A percentile compares a stretch with the other conserved stretches of the same genome.
These are phyloP conservation scores for Rosa chinensis DNA, from an alignment of 306 rosid genomes.

Conservation along the genomic window DNA sequence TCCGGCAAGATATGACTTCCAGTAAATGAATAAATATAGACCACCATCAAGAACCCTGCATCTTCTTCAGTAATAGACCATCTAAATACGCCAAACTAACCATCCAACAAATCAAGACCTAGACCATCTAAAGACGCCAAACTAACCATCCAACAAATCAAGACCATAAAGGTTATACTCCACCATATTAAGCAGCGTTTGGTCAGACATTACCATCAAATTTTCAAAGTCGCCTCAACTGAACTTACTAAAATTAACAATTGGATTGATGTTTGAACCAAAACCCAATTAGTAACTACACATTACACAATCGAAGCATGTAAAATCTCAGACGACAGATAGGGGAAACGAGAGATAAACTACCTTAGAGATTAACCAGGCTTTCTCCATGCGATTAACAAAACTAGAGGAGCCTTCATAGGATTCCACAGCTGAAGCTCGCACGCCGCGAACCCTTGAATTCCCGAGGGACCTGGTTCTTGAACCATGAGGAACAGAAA, in stretches of 20 bases:
- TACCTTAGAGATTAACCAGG: slow-evolving; percentile 95
- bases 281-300: not conserved
- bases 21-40: not conserved
- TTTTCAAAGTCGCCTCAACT: not conserved
- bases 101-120: not conserved
- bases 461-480: slow-evolving; percentile 19
- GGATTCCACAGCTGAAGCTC: slow-evolving; percentile 78
- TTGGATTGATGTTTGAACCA: not conserved
- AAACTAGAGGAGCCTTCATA: slow-evolving; percentile 64
- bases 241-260: not conserved
- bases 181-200: not conserved
- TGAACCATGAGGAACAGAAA: slow-evolving; percentile 20
- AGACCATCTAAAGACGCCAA: not conserved
- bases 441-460: slow-evolving; percentile 38
- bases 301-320: not conserved
- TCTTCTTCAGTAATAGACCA: not conserved
- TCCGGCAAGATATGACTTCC: not conserved
- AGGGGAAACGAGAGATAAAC: not conserved
- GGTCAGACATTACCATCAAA: not conserved
- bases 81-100: not conserved
- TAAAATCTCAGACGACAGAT: not conserved
- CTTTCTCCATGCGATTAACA: slow-evolving; percentile 69
- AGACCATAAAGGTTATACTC: not conserved
- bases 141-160: not conserved
- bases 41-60: not conserved